Evolutionary conservation across 2,329 filamentous ascomycete species (phyloP), one percentile per base, ranked within the genome.

Genomic region (Diaporthe citriasiana): DNA sequence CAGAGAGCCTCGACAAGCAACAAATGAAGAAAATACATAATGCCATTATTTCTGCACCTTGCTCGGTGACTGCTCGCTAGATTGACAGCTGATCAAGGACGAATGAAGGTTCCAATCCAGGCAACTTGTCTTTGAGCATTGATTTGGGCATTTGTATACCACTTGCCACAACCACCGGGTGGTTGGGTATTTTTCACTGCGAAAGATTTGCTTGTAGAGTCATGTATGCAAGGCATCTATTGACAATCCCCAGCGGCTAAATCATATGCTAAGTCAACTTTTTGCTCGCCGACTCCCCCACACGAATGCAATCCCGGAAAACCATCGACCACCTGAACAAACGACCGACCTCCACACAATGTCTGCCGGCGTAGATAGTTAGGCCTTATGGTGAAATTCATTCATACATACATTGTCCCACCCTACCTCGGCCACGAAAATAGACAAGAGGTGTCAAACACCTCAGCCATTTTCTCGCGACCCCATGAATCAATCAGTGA

Each of bases 1-100:
- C 50, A 6, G 35, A 25, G n/a, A 13, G 45, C 56, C 38, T 53
- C 53, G 59, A 22, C 35, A 74, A 74, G 45, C 47, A 73, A 63
- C 35, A 63, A 22, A 40, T n/a, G 25, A 57, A 51, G 55, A 71
- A 33, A 63, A 38, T 38, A 51, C 27, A 63, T 35, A 25, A 40
- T 45, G 33, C 59, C 15, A 25, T 47, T 9, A 40, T 40, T 10
- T 25, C 4, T n/a, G 19, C 33, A 38, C 13, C 4, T 30, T 53
- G n/a, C 15, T 53, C 7, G 15, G 22, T 13, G 33, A 19, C 33
- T 40, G 12, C 22, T 47, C 15, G 30, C 9, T 57, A 19, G 9
- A 4, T 35, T 4, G 30, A 1, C 1, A 22, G 19, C 13, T 17
- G 8, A 19, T 17, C 22, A 38, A 38, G 19, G 33, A n/a, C 53